Evolutionary conservation across 805 yeast species (phyloP), one percentile per base, ranked within the genome.

Genomic region (Nakazawaea wickerhamii): DNA sequence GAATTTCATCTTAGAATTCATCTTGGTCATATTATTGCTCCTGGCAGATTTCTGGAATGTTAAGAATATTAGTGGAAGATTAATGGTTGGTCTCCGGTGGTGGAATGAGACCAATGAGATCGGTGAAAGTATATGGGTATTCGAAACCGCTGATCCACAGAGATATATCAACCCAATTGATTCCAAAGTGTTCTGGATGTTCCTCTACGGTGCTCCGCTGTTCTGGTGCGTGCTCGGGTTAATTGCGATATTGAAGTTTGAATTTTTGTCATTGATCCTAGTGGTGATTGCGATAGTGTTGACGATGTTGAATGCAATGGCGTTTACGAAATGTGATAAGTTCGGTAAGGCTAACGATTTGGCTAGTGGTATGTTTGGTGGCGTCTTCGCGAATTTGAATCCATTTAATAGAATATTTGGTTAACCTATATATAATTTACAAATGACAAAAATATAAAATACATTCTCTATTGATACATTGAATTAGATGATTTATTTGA

Each of bases 41-140:
- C 85, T 96, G 0, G 87, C 88, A 1, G 99, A 91, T 60, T 91
- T 91, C 56, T 91, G 97, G 95, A 84, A 86, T 56, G 79, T 87
- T 19, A 93, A 91, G 58, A 91, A 91, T 61, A 84, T 91, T 20
- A 71, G 95, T 17, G 99, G 99, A 1, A 68, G 98, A 45, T 72
- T 87, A 44, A 63, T 91, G 43, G 97, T 93, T 4, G 98, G 97
- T 0, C 70, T 93, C 49, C 73, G 95, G 50, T 91, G 99, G 99
- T 91, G 98, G 96, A 93, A 91, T 58, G 97, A 91, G 58, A 71
- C 89, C 0, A 68, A 73, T 22, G 68, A 65, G 15, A 59, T 72
- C 7, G 87, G 87, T 1, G 80, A 81, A 50, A 78, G 82, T 42
- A 72, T 80, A 10, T 87, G 95, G 95, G 95, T 88, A 17, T 87